Conservation (phyloP, 2,329 filamentous ascomycete genomes). For the Penicillium italicum region DNA sequence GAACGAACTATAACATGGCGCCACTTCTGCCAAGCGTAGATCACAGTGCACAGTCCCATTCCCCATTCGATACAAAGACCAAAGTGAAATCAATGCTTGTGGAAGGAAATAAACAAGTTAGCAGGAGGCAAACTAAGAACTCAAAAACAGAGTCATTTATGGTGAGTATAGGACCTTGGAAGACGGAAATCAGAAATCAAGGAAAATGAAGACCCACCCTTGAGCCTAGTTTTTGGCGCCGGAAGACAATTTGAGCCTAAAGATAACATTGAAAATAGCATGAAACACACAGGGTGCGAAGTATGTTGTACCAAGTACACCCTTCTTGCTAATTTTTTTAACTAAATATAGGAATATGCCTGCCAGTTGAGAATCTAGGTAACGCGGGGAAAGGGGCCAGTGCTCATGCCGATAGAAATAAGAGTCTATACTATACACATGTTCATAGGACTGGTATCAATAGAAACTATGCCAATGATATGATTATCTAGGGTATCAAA, state of each 20-base stretch:
- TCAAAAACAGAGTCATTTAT: not conserved
- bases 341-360: not conserved
- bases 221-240: not conserved
- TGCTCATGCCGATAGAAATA: conserved; percentile 1
- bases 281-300: not conserved
- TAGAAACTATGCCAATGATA: conserved; percentile 9
- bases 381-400: conserved; percentile 12
- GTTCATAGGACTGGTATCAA: not conserved
- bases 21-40: not conserved
- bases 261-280: not conserved
- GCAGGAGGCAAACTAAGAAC: not conserved
- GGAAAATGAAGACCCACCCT: not conserved
- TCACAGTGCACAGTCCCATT: not conserved
- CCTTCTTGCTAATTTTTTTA: no score
- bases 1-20: not conserved
- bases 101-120: not conserved
- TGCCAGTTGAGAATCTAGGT: not conserved
- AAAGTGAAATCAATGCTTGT: not conserved
- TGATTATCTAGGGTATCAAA: conserved; percentile 11
- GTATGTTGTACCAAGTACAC: no score
- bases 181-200: conserved; percentile 1
- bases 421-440: not conserved
- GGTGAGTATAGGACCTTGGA: not conserved
- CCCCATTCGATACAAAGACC: not conserved
- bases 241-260: not conserved